phyloP scores from a whole-genome alignment of 495 filamentous ascomycete genomes.

The Niebla homalea region DNA sequence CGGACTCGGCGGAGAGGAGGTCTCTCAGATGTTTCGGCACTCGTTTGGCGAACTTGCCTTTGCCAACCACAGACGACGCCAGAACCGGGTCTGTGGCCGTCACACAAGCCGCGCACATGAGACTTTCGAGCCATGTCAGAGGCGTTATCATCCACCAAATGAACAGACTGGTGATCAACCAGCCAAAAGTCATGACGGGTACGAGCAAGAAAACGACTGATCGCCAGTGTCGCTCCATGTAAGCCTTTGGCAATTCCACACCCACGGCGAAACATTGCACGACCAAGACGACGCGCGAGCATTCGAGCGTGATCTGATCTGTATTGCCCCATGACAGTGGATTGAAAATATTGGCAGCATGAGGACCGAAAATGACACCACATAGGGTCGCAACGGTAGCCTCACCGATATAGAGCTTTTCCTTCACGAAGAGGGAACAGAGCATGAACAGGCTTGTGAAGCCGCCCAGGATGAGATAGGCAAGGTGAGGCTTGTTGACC shows the following conservation, averaged over 20 bases:
- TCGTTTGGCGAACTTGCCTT: slow-evolving; percentile 95
- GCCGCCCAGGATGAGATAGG: slow-evolving; percentile 94
- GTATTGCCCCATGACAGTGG: slow-evolving; percentile 79
- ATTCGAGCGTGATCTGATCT: slow-evolving; percentile 93
- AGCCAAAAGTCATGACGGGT: slow-evolving; percentile 96
- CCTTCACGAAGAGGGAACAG: slow-evolving; percentile 94
- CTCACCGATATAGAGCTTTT: slow-evolving; percentile 96
- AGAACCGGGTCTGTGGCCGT: slow-evolving; percentile 97
- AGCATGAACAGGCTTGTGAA: slow-evolving; percentile 99
- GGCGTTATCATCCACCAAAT: slow-evolving; percentile 87
- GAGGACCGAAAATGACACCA: slow-evolving; percentile 93
- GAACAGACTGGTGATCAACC: slow-evolving; percentile 88
- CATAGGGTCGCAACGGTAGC: slow-evolving; percentile 92
- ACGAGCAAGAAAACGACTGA: slow-evolving; percentile 79
- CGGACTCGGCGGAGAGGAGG: slow-evolving; percentile 88
- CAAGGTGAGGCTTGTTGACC: slow-evolving; percentile 91
- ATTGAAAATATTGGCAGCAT: slow-evolving; percentile 83
- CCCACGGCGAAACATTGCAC: slow-evolving; percentile 99
- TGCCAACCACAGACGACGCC: slow-evolving; percentile 95
- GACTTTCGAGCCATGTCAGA: slow-evolving; percentile 76
- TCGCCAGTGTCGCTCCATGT: slow-evolving; percentile 97
- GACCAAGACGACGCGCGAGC: slow-evolving; percentile 91
- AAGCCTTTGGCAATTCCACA: slow-evolving; percentile 90
- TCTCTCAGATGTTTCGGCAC: slow-evolving; percentile 96
- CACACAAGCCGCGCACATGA: slow-evolving; percentile 81